A percentile compares a stretch with the other conserved stretches of the same genome.
Conservation (phyloP, 2,329 filamentous ascomycete species). For the Dendrostoma leiphaemia region DNA sequence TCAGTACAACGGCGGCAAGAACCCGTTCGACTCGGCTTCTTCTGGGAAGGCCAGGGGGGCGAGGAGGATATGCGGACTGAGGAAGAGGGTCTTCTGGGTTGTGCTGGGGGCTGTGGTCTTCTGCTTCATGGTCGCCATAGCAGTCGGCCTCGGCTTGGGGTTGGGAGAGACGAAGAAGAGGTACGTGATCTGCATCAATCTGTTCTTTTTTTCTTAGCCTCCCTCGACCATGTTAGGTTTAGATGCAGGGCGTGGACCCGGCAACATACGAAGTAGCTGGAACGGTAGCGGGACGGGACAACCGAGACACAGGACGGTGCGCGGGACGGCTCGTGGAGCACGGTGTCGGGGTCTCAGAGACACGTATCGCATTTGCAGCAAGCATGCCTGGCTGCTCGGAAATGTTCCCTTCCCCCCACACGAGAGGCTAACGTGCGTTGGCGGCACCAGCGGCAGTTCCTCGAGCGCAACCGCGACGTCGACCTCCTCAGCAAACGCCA, state of each 20-base stretch:
- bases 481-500: conserved; percentile 3
- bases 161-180: conserved; percentile 21
- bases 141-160: conserved; percentile 32
- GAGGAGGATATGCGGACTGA: conserved; percentile 29
- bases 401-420: no score
- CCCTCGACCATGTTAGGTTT: no score
- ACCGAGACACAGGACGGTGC: not conserved
- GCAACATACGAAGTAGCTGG: no score
- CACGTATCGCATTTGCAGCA: no score
- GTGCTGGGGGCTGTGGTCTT: conserved; percentile 28
- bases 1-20: conserved; percentile 6
- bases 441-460: no score
- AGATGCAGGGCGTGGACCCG: no score
- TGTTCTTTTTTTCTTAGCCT: not conserved
- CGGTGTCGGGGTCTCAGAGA: no score
- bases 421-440: no score
- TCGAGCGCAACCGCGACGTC: not conserved
- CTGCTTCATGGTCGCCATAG: conserved; percentile 29
- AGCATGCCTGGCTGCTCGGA: no score
- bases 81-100: conserved; percentile 27
- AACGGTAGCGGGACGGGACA: not conserved
- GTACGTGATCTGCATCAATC: no score
- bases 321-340: conserved; percentile 3
- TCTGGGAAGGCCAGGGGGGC: not conserved
- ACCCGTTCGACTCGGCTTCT: conserved; percentile 6